Evolutionary conservation across 225 moss, liverwort and hornwort genomes (phyloP), one percentile per base, ranked within the genome.

Genomic region (Sphagnum tenellum): DNA sequence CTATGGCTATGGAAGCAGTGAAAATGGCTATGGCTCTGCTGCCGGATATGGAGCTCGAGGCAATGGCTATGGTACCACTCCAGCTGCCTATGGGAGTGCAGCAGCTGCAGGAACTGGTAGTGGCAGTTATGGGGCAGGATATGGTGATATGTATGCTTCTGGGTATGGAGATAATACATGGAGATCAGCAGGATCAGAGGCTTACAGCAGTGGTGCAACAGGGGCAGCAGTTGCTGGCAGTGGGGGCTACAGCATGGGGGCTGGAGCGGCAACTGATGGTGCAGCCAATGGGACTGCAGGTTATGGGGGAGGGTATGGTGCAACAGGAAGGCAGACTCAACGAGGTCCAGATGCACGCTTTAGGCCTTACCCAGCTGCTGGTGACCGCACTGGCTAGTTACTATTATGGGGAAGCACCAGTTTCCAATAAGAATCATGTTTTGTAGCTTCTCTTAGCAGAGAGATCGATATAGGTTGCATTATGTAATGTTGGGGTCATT

Each of bases 281-380:
- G 63, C 84, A 5, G 92, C 79, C 13, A 96, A 92, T 71, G 95
- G 92, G 47, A 83, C 92, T 10, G 79, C 86, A 8, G 93, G 93
- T 81, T 94, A 94, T 67, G 93, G 89, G 73, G 93, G 93, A 78
- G 93, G 93, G 47, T 94, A 94, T 67, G 93, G 93, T 66, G 93
- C 88, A 56, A 90, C 93, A 54, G 93, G 93, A 74, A 88, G 93
- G 82, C 93, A 94, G 90, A 94, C 89, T 69, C 93, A 94, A 88
- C 93, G 93, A 80, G 93, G 93, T 82, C 90, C 89, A 83, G 93
- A 94, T 86, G 90, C 94, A 61, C 79, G 94, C 75, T 94, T 94
- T 84, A 94, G 94, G 94, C 90, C 94, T 75, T 94, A 94, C 71
- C 94, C 94, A 88, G 94, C 90, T 74, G 90, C 94, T 70, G 90